Conservation (phyloP, 225 moss, liverwort and hornwort genomes). For the Physcomitrellopsis africana region DNA sequence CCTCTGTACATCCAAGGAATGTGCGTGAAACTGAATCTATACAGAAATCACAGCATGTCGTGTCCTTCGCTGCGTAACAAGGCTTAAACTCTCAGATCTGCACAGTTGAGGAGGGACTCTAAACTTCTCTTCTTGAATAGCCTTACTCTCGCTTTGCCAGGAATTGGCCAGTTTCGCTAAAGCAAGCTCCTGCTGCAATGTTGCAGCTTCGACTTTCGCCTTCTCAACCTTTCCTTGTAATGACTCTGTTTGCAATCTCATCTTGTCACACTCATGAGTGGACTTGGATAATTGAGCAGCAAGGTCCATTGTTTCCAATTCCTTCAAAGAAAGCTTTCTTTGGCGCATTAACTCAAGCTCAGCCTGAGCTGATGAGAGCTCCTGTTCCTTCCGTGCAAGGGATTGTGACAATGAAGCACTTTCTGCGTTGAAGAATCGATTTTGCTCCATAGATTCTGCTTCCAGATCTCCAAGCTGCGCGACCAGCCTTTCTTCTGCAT, state of each 20-base stretch:
- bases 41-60: conserved; percentile 19
- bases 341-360: conserved; percentile 37
- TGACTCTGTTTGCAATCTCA: conserved; percentile 27
- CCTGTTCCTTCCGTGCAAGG: conserved; percentile 35
- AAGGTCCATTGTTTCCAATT: conserved; percentile 47
- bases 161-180: conserved; percentile 27
- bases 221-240: conserved; percentile 39
- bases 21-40: neutral
- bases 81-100: conserved; percentile 48
- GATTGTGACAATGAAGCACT: conserved; percentile 28
- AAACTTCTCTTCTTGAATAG: conserved; percentile 16
- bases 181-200: conserved; percentile 37
- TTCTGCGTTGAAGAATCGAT: conserved; percentile 28
- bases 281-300: conserved; percentile 38
- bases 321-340: conserved; percentile 37
- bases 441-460: conserved; percentile 46
- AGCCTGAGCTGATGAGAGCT: conserved; percentile 23
- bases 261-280: conserved; percentile 29
- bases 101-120: conserved; percentile 31
- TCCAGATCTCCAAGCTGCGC: conserved; percentile 60
- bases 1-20: neutral
- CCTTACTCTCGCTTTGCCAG: conserved; percentile 25
- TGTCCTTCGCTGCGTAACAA: conserved; percentile 22
- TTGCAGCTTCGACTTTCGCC: conserved; percentile 23
- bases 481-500: conserved; percentile 54